Evolutionary conservation across 441 rosid genomes (phyloP).

Genomic region (Pelargonium cotyledonis): DNA sequence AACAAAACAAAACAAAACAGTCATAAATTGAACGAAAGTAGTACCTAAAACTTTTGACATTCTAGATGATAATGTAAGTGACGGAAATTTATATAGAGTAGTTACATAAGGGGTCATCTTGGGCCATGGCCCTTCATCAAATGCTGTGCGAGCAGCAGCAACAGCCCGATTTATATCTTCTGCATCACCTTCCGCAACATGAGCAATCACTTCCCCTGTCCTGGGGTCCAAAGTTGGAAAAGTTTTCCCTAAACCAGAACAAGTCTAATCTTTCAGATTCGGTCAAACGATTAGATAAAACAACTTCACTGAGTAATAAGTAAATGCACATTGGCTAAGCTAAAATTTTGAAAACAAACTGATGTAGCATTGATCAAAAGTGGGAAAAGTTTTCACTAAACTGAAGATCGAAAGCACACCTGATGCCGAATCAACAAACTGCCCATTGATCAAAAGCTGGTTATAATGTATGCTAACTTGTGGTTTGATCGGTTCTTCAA

Average conservation of each 20-base stretch:
- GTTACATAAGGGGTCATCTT: slow-evolving; percentile 6
- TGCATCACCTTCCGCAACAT: slow-evolving; percentile 65
- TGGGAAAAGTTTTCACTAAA: neutral
- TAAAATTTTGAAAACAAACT: neutral
- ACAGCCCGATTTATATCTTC: slow-evolving; percentile 65
- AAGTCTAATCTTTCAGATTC: neutral
- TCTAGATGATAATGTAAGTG: neutral
- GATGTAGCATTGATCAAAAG: too few species aligned
- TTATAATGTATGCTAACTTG: slow-evolving; percentile 31
- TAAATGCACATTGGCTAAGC: neutral
- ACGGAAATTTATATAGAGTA: neutral
- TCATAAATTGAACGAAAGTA: neutral
- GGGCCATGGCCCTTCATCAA: slow-evolving; percentile 35
- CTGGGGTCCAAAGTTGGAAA: slow-evolving; percentile 59
- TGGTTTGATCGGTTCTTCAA: slow-evolving; percentile 31
- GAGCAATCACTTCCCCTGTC: slow-evolving; percentile 49
- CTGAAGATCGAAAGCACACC: slow-evolving; percentile 20
- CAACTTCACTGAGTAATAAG: too few species aligned
- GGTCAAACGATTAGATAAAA: too few species aligned
- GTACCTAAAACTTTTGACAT: neutral
- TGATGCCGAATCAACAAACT: slow-evolving; percentile 43
- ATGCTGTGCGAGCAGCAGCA: slow-evolving; percentile 39
- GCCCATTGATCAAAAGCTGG: slow-evolving; percentile 37
- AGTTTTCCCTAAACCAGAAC: slow-evolving; percentile 43
- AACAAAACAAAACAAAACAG: neutral